phyloP scores from a whole-genome alignment of 495 filamentous ascomycete genomes.

The Penicillium silybi region DNA sequence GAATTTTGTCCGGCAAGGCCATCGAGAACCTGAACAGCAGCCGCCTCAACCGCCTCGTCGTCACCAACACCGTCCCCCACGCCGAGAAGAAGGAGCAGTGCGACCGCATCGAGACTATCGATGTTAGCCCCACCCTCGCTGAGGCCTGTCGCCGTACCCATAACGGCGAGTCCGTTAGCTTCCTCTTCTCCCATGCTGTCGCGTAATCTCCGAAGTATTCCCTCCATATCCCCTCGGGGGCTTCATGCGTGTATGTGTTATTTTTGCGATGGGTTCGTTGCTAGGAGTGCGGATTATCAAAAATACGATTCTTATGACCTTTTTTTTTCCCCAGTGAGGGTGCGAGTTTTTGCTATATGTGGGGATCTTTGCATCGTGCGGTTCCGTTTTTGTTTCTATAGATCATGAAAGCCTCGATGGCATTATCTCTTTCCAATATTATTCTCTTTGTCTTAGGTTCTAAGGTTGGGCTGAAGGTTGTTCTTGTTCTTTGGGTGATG shows the following conservation, averaged over 20 bases:
- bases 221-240: background rate
- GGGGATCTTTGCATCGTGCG: background rate
- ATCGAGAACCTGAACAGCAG: conserved; percentile 87
- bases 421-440: background rate
- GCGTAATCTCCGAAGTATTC: conserved; percentile 35
- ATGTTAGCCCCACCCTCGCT: conserved; percentile 82
- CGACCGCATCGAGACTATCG: conserved; percentile 79
- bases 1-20: conserved; percentile 87
- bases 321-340: background rate
- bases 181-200: conserved; percentile 86
- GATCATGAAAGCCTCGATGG: background rate
- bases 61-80: conserved; percentile 96
- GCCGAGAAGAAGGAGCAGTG: conserved; percentile 70
- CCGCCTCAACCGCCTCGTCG: conserved; percentile 70
- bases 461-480: background rate
- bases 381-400: background rate
- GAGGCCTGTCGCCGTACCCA: conserved; percentile 78
- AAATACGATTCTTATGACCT: conserved; percentile 32
- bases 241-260: conserved; percentile 7
- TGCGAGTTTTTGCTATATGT: background rate
- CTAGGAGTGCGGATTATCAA: conserved; percentile 16
- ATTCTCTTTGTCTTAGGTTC: background rate
- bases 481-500: background rate
- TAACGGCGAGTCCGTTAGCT: conserved; percentile 91
- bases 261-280: conserved; percentile 5